Percentiles rank a stretch among this genome's conserved stretches.
These are phyloP conservation scores for Hordeum vulgare DNA, from an alignment of 176 grass and related monocot genomes.

Conservation along the genomic window MorexV3_pseudomolecules_assembly NC_058520.1:83647890-83648389, in stretches of 20 bases:
- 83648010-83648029: slow-evolving; percentile 27
- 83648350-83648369: slow-evolving; percentile 49
- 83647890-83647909: background rate
- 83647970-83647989: slow-evolving; percentile 9
- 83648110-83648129: slow-evolving; percentile 29
- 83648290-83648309: slow-evolving; percentile 40
- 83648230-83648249: background rate
- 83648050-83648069: slow-evolving; percentile 15
- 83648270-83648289: background rate
- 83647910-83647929: background rate
- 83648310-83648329: slow-evolving; percentile 84
- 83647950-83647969: background rate
- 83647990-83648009: background rate
- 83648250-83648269: background rate
- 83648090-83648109: background rate
- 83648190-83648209: slow-evolving; percentile 95
- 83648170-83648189: slow-evolving; percentile 89
- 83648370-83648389: background rate
- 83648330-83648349: slow-evolving; percentile 98
- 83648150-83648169: slow-evolving; percentile 59
- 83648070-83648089: background rate
- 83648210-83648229: slow-evolving; percentile 40
- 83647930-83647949: background rate
- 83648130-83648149: slow-evolving; percentile 42
- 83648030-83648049: background rate